These are phyloP conservation scores for Fusarium guadeloupense DNA, from an alignment of 2,329 filamentous ascomycete species.

Conservation along the genomic window DNA sequence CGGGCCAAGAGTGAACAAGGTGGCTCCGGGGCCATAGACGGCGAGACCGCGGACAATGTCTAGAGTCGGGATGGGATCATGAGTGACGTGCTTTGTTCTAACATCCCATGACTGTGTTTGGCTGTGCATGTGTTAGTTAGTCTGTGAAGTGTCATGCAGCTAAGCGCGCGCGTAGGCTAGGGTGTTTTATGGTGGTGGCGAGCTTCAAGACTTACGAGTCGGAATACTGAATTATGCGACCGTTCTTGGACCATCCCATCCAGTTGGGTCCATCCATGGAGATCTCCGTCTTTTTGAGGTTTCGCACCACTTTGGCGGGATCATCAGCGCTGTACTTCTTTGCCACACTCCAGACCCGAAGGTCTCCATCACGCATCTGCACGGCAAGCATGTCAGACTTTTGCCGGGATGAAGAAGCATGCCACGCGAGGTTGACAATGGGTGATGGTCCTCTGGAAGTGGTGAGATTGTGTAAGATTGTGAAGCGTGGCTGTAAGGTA, in stretches of 20 bases:
- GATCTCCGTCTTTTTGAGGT: conserved; percentile 82
- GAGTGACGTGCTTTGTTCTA: conserved; percentile 94
- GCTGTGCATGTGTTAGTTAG: conserved; percentile 58
- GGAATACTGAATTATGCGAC: conserved; percentile 90
- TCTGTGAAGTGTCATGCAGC: conserved; percentile 41
- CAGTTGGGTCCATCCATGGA: conserved; percentile 83
- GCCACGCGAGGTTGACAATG: conserved; percentile 89
- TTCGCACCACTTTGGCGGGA: conserved; percentile 86
- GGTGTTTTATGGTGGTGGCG: conserved; percentile 38
- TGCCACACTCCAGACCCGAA: conserved; percentile 95
- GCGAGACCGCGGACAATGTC: conserved; percentile 84
- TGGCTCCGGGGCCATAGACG: conserved; percentile 89
- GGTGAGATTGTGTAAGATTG: conserved; percentile 90
- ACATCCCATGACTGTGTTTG: conserved; percentile 98
- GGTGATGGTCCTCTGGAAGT: conserved; percentile 86
- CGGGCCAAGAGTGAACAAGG: conserved; percentile 87
- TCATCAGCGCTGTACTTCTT: conserved; percentile 78
- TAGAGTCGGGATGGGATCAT: conserved; percentile 85
- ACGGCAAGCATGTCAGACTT: conserved; percentile 98
- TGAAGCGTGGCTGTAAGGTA: conserved; percentile 89
- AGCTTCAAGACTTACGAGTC: conserved; percentile 74
- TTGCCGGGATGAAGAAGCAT: conserved; percentile 93
- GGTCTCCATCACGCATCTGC: conserved; percentile 89
- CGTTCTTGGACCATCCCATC: conserved; percentile 99
- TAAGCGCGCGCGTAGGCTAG: conserved; percentile 59